These are phyloP conservation scores for Aspergillus funiculosus DNA, from an alignment of 495 filamentous ascomycete species.

Conservation along the genomic window DNA sequence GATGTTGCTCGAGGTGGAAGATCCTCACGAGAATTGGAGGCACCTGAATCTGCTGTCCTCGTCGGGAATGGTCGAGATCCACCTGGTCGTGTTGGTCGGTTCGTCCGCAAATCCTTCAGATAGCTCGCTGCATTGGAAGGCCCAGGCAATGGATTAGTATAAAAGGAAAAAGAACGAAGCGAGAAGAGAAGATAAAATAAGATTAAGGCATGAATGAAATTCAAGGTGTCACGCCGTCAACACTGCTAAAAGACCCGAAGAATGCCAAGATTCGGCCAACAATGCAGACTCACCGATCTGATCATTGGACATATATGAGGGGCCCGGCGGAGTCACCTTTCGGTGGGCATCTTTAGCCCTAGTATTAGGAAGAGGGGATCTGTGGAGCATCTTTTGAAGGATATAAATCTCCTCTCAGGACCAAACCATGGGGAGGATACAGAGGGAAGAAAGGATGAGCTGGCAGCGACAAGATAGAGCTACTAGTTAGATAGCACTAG, in stretches of 20 bases:
- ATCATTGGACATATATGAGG: constrained; percentile 78
- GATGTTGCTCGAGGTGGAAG: constrained; percentile 44
- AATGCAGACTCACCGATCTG: constrained; percentile 67
- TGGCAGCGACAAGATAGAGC: constrained; percentile 15
- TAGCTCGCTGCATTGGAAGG: constrained; percentile 52
- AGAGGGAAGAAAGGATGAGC: constrained; percentile 15
- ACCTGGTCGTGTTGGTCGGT: constrained; percentile 66
- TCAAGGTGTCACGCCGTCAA: constrained; percentile 7
- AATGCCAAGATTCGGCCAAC: constrained; percentile 23
- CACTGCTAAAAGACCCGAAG: constrained; percentile 3
- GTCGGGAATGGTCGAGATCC: constrained; percentile 73
- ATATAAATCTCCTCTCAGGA: constrained; percentile 7
- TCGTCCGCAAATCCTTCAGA: constrained; percentile 72
- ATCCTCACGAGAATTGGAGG: constrained; percentile 30
- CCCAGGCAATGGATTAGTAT: constrained; percentile 11
- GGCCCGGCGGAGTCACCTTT: constrained; percentile 66
- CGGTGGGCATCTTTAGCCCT: constrained; percentile 40
- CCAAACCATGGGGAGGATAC: constrained; percentile 12
- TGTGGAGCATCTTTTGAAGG: constrained; percentile 29
- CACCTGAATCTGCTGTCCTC: constrained; percentile 32
- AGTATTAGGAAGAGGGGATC: constrained; percentile 25
- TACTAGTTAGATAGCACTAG: no score
- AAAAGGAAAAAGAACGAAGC: constrained; percentile 5
- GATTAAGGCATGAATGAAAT: background rate
- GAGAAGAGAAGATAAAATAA: background rate